Evolutionary conservation across 2,329 filamentous ascomycete species (phyloP).

Genomic region (Clonostachys chloroleuca): DNA sequence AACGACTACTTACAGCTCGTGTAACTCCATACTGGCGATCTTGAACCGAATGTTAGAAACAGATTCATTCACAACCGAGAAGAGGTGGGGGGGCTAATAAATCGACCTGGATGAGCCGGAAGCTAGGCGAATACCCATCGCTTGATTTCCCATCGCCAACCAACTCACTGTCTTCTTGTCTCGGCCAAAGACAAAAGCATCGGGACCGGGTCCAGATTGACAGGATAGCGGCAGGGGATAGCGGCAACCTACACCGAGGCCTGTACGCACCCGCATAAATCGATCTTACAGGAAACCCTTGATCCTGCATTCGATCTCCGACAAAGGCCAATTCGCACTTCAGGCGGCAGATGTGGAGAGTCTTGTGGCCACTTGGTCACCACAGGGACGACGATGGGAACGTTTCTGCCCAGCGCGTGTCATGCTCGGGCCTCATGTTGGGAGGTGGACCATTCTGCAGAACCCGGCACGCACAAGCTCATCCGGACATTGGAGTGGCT

Average conservation of each 20-base stretch:
- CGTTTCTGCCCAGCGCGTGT: no score
- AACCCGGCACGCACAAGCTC: background rate
- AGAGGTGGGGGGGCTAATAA: background rate
- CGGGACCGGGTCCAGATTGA: constrained; percentile 22
- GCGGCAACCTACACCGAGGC: constrained; percentile 9
- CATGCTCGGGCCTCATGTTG: no score
- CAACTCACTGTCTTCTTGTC: constrained; percentile 5
- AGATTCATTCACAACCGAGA: constrained; percentile 23
- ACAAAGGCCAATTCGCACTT: no score
- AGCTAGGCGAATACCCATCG: constrained; percentile 1
- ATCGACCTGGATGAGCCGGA: background rate
- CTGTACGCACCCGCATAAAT: constrained; percentile 17
- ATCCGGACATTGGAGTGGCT: constrained; percentile 26
- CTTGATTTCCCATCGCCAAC: constrained; percentile 4
- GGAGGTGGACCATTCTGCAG: no score
- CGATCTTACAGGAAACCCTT: constrained; percentile 19
- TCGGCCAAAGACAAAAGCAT: constrained; percentile 10
- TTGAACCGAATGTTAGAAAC: constrained; percentile 28
- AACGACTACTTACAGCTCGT: constrained; percentile 6
- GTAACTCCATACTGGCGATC: constrained; percentile 21
- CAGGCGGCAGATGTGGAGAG: no score
- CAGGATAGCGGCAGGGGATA: constrained; percentile 15
- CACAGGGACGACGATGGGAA: no score
- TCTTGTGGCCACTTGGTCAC: no score
- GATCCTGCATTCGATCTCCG: constrained; percentile 1